Base-by-base conservation (phyloP, 2,329 filamentous ascomycete species). In the Drechslerella coelobrocha region DNA sequence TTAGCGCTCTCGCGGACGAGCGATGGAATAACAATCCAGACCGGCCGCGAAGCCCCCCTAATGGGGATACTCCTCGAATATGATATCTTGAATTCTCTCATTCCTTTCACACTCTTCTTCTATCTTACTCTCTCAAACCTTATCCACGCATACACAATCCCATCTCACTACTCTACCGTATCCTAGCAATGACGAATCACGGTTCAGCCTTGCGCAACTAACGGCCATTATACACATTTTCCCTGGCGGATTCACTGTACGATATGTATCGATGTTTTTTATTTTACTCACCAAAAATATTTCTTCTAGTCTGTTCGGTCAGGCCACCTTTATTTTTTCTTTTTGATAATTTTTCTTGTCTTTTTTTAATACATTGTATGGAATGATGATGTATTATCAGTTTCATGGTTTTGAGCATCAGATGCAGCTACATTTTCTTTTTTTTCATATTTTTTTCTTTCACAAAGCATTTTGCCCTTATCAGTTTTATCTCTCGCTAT, bases 1-100 rank as follows among this genome's bases (percentile, higher is more conserved):
- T 99, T 39, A 92, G 88, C 73, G 91, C 90, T 12, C 82, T 97
- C 54, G 89, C 89, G 69, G 92, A 96, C 76, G 90, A 94, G 31
- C 52, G 65, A n/a, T 69, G 65, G 65, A 69, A 69, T 78, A 83
- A 81, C 17, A 50, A 79, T 31, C 84, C 84, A 81, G 81, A 83
- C 54, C 74, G 73, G 27, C 73, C 77, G 39, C 76, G 77, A 51
- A 77, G 75, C 29, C 75, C 77, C 27, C 72, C 79, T 51, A 74
- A 69, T 45, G 72, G 78, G 45, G 66, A 68, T 57, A 74, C 77
- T 41, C 75, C 80, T 68, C 59, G 76, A 77, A 61, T 76, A 43
- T 68, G 47, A 78, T 52, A 66, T 76, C 10, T 73, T 76, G 12
- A 73, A 23, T 19, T 73, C 31, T 75, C 80, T 29, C 75, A 48